Percentiles rank a stretch among this genome's conserved stretches.
Conservation (phyloP, 169 alveolate species). For the Babesia bigemina region DNA sequence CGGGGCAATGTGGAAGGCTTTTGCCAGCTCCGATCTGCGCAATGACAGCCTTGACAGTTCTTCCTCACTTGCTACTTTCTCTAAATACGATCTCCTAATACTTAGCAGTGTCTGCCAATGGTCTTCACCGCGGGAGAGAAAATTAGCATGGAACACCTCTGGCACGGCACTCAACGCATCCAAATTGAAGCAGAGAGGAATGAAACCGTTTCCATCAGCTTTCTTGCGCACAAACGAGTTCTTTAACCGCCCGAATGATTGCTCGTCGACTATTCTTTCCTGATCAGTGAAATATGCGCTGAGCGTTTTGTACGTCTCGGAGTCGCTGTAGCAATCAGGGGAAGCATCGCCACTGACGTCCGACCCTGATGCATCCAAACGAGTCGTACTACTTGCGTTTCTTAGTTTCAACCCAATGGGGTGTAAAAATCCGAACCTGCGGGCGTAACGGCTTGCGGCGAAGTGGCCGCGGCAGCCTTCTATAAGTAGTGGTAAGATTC, state of each 20-base stretch:
- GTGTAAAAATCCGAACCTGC: neutral
- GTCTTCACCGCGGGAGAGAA: slow-evolving; percentile 38
- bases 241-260: slow-evolving; percentile 9
- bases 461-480: slow-evolving; percentile 11
- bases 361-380: neutral
- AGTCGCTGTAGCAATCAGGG: slow-evolving; percentile 6
- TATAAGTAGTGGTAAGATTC: neutral
- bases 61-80: slow-evolving; percentile 3
- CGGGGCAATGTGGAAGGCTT: slow-evolving; percentile 18
- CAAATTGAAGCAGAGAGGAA: slow-evolving; percentile 36
- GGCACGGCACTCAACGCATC: slow-evolving; percentile 45
- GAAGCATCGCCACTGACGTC: neutral
- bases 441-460: neutral
- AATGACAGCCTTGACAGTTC: neutral
- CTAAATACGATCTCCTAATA: slow-evolving; percentile 2
- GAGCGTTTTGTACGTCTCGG: slow-evolving; percentile 6
- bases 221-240: slow-evolving; percentile 1
- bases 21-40: slow-evolving; percentile 41
- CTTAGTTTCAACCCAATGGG: neutral
- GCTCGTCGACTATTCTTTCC: slow-evolving; percentile 15
- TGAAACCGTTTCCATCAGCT: neutral
- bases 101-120: slow-evolving; percentile 47
- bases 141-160: slow-evolving; percentile 60
- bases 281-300: neutral
- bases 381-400: neutral